Conservation (phyloP, 495 filamentous ascomycete genomes). For the Aspergillus ellipticus region DNA sequence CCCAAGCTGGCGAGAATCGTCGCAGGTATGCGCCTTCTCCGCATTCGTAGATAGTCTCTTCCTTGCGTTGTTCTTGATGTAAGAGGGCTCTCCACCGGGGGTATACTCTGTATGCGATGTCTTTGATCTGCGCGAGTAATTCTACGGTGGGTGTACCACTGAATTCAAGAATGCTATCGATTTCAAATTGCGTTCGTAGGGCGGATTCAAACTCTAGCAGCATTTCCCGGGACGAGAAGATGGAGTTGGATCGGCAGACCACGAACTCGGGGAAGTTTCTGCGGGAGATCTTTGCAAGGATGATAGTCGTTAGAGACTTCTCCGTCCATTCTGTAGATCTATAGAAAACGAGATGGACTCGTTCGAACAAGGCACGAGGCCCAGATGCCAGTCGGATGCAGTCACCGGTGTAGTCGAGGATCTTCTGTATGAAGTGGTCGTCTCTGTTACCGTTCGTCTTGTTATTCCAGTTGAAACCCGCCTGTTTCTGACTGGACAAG, state of each 20-base stretch:
- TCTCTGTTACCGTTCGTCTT: conserved; percentile 54
- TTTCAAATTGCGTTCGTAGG: conserved; percentile 73
- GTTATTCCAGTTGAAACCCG: conserved; percentile 60
- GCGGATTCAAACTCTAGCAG: conserved; percentile 88
- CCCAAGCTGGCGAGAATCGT: conserved; percentile 87
- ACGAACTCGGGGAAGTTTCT: conserved; percentile 89
- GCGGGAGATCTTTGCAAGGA: conserved; percentile 81
- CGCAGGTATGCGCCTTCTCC: conserved; percentile 89
- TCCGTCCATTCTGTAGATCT: conserved; percentile 96
- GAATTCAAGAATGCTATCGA: conserved; percentile 83
- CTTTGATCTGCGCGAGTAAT: conserved; percentile 63
- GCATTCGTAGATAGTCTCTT: conserved; percentile 73
- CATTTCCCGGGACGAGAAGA: conserved; percentile 71
- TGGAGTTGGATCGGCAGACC: conserved; percentile 83
- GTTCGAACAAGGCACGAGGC: conserved; percentile 81
- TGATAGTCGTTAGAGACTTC: conserved; percentile 92
- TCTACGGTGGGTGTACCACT: conserved; percentile 66
- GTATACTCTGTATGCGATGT: conserved; percentile 70
- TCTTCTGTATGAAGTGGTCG: conserved; percentile 66
- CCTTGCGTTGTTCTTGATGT: conserved; percentile 72
- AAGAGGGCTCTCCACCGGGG: conserved; percentile 76
- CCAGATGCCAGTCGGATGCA: conserved; percentile 75
- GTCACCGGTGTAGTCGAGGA: conserved; percentile 73
- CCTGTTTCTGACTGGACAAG: conserved; percentile 66
- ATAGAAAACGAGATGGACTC: conserved; percentile 94